These are phyloP conservation scores for Malassezia furfur DNA, from an alignment of 1,284 basidiomycete genomes.

Conservation along the genomic window DNA sequence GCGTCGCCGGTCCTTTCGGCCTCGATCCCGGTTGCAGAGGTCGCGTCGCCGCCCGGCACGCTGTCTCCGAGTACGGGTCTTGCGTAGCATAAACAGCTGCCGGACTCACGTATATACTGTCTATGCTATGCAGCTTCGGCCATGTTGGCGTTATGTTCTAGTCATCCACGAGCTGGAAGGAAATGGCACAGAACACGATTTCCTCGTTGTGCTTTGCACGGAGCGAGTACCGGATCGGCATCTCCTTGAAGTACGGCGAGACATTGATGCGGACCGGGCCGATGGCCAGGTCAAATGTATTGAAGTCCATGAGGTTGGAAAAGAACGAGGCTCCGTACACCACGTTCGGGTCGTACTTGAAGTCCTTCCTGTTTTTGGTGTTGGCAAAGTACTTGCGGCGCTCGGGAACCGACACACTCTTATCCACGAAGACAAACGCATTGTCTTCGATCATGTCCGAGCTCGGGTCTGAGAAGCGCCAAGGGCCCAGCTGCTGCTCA, in stretches of 20 bases:
- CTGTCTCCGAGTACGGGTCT: no score
- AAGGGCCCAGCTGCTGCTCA: slow-evolving; percentile 47
- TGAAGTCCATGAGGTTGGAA: slow-evolving; percentile 38
- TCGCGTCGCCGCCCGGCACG: no score
- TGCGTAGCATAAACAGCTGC: no score
- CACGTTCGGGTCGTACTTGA: slow-evolving; percentile 47
- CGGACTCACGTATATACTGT: no score
- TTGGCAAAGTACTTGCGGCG: slow-evolving; percentile 49
- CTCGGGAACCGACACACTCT: slow-evolving; percentile 44
- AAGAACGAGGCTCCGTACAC: slow-evolving; percentile 42
- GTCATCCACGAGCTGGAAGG: slow-evolving; percentile 49
- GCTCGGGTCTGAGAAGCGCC: slow-evolving; percentile 47
- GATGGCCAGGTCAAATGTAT: slow-evolving; percentile 36
- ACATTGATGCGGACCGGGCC: slow-evolving; percentile 39
- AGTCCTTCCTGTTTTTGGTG: slow-evolving; percentile 38
- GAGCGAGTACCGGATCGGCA: slow-evolving; percentile 51
- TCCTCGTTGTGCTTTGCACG: slow-evolving; percentile 47
- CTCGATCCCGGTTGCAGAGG: no score
- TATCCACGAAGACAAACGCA: slow-evolving; percentile 49
- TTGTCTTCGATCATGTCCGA: slow-evolving; percentile 51
- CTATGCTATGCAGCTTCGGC: no score
- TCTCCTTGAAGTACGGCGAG: slow-evolving; percentile 37
- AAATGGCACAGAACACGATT: slow-evolving; percentile 48
- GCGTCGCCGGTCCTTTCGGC: no score
- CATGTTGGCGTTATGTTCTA: not conserved